Base-by-base conservation (phyloP, 2,329 filamentous ascomycete species). In the Claviceps sp. region DNA sequence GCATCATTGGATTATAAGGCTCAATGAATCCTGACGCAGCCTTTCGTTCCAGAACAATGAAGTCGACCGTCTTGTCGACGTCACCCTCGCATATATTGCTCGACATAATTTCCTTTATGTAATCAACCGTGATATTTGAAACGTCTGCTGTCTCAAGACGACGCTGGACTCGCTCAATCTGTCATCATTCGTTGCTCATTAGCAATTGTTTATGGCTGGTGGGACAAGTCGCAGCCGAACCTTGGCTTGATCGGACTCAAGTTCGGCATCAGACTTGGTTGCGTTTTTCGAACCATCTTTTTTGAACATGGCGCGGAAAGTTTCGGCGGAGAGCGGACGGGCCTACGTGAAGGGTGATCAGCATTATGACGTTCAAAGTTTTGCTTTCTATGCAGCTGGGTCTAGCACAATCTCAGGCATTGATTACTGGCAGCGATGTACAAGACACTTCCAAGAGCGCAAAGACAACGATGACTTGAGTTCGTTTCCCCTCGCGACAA, bases 21-120 rank as follows among this genome's bases (percentile, higher is more conserved):
- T 82, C 75, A 57, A 97, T 78, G 42, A 87, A 79, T 16, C 91
- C 90, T 34, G 88, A 80, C 41, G 88, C 82, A 0, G 91, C 87
- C 59, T 90, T 83, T 61, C 91, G 83, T 57, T 94, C 81, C 24
- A 96, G 72, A 43, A 85, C 70, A 48, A 96, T 74, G 55, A 96
- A 74, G 50, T 88, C 81, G 59, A 86, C 81, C 3, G 90, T 85
- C 61, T 82, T 84, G 48, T 88, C 82, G 20, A 80, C 68, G 63
- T 95, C 82, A 49, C 85, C 82, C 26, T 80, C 74, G 37, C 84
- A 79, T 62, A 82, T 83, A 41, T 76, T 73, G 16, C 80, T 81
- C 47, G 75, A 82, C 70, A 72, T 77, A 66, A 71, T 72, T 57
- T 74, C 72, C 54, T 67, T 70, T 44, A 81, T 70, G 54, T 78